Base-by-base conservation (phyloP, 345 rosid genomes). In the Xanthoceras sorbifolium region DNA sequence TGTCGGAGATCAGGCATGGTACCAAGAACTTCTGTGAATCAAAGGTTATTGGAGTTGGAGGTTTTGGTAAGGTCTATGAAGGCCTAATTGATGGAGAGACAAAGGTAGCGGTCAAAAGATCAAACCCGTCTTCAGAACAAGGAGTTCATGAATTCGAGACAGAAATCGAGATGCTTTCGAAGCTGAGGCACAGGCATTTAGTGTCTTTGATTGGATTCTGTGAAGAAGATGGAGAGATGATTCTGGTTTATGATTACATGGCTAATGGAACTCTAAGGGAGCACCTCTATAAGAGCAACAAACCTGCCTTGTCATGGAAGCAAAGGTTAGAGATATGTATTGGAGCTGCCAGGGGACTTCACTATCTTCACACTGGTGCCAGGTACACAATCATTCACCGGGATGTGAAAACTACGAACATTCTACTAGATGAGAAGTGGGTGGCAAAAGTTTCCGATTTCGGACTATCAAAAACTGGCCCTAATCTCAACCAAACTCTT, bases 351-450 rank as follows among this genome's bases (percentile, higher is more conserved):
- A 82, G 89, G 60, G 95, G 93, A 57, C 88, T 91, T 42, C 95
- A 91, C 67, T 91, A 91, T 81, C 85, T 91, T 63, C 95, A 89
- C 84, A 89, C 95, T 0, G 93, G 91, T 0, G 90, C 95, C 9
- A 83, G 76, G 78, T 78, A 85, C 79, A 86, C 87, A 59, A 86
- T 89, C 80, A 91, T 91, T 71, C 92, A 91, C 72, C 78, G 93
- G 57, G 95, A 88, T 80, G 91, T 91, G 48, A 91, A 91, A 76
- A 89, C 91, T n/a, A 89, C 95, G 31, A 91, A 91, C 81, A 89
- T 89, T 74, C 77, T 88, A 29, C 62, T 89, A 48, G 93, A 91
- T 65, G 89, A 89, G 72, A 88, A 86, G 15, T 89, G 90, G 91
- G 88, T 83, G 14, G 93, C 93, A 22, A 88, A 91, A 70, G 93